Evolutionary conservation across 1,284 basidiomycete species (phyloP), one percentile per base, ranked within the genome.

Genomic region (Irpex rosettiformis): DNA sequence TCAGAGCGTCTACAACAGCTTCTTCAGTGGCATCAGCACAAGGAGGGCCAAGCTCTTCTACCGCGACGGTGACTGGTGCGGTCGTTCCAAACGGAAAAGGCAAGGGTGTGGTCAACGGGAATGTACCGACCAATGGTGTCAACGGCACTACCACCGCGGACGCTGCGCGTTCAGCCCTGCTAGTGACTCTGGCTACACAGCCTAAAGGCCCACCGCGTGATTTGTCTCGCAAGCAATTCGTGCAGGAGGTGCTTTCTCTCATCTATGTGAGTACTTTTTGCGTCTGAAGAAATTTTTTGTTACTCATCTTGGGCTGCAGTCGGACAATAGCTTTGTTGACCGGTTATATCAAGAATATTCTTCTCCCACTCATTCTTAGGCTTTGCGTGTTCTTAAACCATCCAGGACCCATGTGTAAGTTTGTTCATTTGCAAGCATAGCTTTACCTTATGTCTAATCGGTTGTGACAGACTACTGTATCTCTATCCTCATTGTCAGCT

Each of bases 291-390:
- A 25, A 40, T 47, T 42, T 22, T 6, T 30, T 54, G 4, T 8
- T 11, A 13, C 30, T 43, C 13, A 48, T 3, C 13, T 13, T 48
- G 48, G 13, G 33, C 21, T 27, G 18, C 43, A 69, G 68, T 62
- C 64, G 8, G 65, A 69, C 60, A 58, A 58, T 24, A 37, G 40
- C 18, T 69, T 69, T 43, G 66, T 67, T 5, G 66, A 69, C 47
- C 59, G 49, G n/a, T 58, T 69, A 16, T 69, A 66, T 59, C 52
- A 64, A 18, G 63, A 65, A 40, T 69, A 69, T 54, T 43, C 51
- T 18, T 25, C 16, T 43, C 37, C 47, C 22, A 42, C n/a, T 28
- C 49, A 18, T 27, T 18, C 49, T 11, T 52, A 25, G 27, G 25
- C 28, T 27, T 16, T 25, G 8, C n/a, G 22, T 47, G 11, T 47